Conservation (phyloP, 305 asterid genomes). For the Monarda citriodora region DNA sequence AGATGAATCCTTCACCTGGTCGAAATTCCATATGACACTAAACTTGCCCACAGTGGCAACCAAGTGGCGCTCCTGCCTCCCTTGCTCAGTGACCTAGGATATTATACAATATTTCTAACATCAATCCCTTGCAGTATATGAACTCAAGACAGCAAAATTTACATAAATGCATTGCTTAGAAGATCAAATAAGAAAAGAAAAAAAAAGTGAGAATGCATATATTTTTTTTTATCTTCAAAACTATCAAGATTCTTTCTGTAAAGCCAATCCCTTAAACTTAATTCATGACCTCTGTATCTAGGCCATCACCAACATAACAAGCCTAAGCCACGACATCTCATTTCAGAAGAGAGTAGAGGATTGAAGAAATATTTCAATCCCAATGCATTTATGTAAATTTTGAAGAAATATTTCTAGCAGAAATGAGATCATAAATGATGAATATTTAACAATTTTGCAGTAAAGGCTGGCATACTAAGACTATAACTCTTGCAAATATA, state of each 20-base stretch:
- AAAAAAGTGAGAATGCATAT: not conserved
- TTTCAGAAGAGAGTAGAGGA: not conserved
- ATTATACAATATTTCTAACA: constrained; percentile 15
- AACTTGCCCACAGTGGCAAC: constrained; percentile 98
- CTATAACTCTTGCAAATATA: not conserved
- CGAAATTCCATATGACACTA: constrained; percentile 97
- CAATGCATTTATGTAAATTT: too few species aligned
- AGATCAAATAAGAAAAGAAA: not conserved
- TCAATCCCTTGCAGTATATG: not conserved
- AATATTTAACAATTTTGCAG: constrained; percentile 4
- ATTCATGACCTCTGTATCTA: not conserved
- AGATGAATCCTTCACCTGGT: constrained; percentile 90
- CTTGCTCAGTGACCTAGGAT: constrained; percentile 87
- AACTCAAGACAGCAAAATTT: not conserved
- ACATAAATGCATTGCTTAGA: not conserved
- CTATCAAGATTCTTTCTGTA: not conserved
- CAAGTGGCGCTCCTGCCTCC: constrained; percentile 94
- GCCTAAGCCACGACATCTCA: too few species aligned
- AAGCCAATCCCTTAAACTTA: not conserved
- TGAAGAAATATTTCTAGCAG: constrained; percentile 3
- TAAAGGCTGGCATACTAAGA: not conserved
- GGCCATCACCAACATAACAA: constrained; percentile 1
- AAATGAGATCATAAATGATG: not conserved
- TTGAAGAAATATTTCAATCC: not conserved
- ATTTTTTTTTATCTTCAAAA: not conserved